Base-by-base conservation (phyloP, 768 basidiomycete genomes). In the Agrocybe pediades region DNA sequence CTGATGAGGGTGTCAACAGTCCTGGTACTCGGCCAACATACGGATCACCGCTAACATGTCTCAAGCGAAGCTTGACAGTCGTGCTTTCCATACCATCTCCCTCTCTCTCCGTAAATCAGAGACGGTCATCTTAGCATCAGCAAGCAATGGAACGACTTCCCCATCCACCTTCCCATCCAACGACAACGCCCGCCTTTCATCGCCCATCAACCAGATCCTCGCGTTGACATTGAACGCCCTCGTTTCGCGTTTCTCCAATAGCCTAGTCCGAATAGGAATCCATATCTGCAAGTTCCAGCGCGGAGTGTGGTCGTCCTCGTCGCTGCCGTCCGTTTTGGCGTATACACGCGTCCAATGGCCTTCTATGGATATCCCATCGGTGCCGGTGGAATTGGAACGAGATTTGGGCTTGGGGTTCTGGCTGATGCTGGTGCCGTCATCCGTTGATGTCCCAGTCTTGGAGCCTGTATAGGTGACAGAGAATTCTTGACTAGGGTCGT, bases 241-340 rank as follows among this genome's bases (percentile, higher is more conserved):
- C 41, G 76, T 77, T 55, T 81, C 81, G 48, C 69, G 67, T 65
- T 74, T 77, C 21, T 69, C 65, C 53, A 83, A 82, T 20, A 83
- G 54, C n/a, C 63, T 55, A 6, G 75, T 69, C 6, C 80, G 79
- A 24, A 83, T 65, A 0, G 82, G 82, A 8, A 81, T 68, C 70
- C 73, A 79, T 55, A 76, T 71, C 41, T 72, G 68, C 56, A 74
- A 59, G 49, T 59, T 68, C 71, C 71, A 75, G 2, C 72, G 72
- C 11, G 65, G 33, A 4, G 33, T 36, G n/a, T 36, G 33, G 11
- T 11, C 47, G 26, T 2, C 49, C 46, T 20, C 39, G 30, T 58
- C 55, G 13, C 58, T 59, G 33, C 62, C 55, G n/a, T 49, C 59
- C 24, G 69, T 62, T 6, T 40, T 53, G 9, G 50, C 55, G 51